phyloP scores from a whole-genome alignment of 2,329 filamentous ascomycete genomes.

The Penicillium sp. region DNA sequence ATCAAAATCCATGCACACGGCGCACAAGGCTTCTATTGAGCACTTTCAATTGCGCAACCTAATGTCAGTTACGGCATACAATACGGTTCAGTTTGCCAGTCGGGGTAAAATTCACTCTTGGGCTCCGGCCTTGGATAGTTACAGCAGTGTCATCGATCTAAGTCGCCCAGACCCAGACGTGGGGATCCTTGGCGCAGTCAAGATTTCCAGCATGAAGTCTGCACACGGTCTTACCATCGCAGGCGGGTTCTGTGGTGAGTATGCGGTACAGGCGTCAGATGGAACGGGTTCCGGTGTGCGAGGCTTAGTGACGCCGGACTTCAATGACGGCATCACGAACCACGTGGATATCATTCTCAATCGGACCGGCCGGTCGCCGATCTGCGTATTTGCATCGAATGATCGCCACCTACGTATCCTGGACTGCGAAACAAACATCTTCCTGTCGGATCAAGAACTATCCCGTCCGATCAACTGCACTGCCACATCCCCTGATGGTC shows the following conservation, averaged over 20 bases:
- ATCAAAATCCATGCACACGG: constrained; percentile 51
- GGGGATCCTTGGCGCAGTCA: constrained; percentile 38
- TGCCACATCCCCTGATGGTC: constrained; percentile 44
- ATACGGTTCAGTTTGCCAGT: constrained; percentile 56
- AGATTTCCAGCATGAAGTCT: constrained; percentile 55
- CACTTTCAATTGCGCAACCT: constrained; percentile 63
- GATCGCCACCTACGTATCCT: constrained; percentile 56
- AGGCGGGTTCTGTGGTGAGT: constrained; percentile 59
- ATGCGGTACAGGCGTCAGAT: constrained; percentile 47
- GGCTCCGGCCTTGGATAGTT: constrained; percentile 45
- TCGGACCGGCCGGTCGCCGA: constrained; percentile 49
- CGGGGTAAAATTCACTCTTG: constrained; percentile 51
- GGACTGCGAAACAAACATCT: constrained; percentile 50
- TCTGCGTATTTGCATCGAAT: constrained; percentile 59
- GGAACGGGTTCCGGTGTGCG: constrained; percentile 51
- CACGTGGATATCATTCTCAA: constrained; percentile 55
- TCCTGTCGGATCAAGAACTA: constrained; percentile 38
- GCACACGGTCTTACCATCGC: constrained; percentile 52
- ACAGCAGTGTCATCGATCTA: constrained; percentile 51
- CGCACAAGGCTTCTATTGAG: constrained; percentile 51
- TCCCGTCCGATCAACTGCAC: constrained; percentile 47
- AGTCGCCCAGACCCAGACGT: constrained; percentile 41
- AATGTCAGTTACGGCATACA: constrained; percentile 54
- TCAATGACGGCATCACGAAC: constrained; percentile 56
- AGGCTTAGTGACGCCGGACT: constrained; percentile 32